These are phyloP conservation scores for Ogataea minuta DNA, from an alignment of 805 yeast genomes.

Conservation along the genomic window DNA sequence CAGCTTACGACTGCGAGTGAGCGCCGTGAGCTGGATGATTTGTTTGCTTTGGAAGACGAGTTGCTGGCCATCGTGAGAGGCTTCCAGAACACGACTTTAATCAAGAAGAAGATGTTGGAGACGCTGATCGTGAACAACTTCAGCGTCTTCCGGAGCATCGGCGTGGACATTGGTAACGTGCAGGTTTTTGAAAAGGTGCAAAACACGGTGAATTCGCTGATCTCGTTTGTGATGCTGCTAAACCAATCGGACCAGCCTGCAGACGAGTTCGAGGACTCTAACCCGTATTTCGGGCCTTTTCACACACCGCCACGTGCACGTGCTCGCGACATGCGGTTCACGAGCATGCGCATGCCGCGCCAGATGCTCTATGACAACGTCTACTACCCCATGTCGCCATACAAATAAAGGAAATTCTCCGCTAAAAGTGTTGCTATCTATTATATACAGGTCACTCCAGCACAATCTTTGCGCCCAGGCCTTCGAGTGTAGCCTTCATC, in stretches of 20 bases:
- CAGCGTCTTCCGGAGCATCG: slow-evolving; percentile 16
- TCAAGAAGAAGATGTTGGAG: slow-evolving; percentile 15
- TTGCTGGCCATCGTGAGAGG: slow-evolving; percentile 11
- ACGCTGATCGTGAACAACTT: slow-evolving; percentile 17
- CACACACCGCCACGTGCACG: slow-evolving; percentile 8
- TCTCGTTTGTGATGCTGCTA: slow-evolving; percentile 32
- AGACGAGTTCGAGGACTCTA: slow-evolving; percentile 17
- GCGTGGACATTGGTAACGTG: slow-evolving; percentile 22
- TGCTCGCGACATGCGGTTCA: slow-evolving; percentile 6
- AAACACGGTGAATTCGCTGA: slow-evolving; percentile 31
- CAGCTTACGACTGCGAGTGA: not conserved
- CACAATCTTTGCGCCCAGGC: slow-evolving; percentile 87
- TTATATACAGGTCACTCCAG: slow-evolving; percentile 56
- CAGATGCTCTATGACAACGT: slow-evolving; percentile 5
- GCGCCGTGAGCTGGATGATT: slow-evolving; percentile 8
- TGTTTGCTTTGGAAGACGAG: slow-evolving; percentile 18
- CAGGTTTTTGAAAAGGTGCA: slow-evolving; percentile 34
- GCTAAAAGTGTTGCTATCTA: slow-evolving; percentile 1
- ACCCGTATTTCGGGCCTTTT: slow-evolving; percentile 7
- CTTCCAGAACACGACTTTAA: slow-evolving; percentile 8
- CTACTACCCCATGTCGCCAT: slow-evolving; percentile 12
- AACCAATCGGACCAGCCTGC: slow-evolving; percentile 10
- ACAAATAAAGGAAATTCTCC: slow-evolving; percentile 5
- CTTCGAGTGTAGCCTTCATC: slow-evolving; percentile 89
- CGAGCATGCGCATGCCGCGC: slow-evolving; percentile 9